Evolutionary conservation across 441 rosid genomes (phyloP).

Genomic region (Cnidoscolus chayamansa): DNA sequence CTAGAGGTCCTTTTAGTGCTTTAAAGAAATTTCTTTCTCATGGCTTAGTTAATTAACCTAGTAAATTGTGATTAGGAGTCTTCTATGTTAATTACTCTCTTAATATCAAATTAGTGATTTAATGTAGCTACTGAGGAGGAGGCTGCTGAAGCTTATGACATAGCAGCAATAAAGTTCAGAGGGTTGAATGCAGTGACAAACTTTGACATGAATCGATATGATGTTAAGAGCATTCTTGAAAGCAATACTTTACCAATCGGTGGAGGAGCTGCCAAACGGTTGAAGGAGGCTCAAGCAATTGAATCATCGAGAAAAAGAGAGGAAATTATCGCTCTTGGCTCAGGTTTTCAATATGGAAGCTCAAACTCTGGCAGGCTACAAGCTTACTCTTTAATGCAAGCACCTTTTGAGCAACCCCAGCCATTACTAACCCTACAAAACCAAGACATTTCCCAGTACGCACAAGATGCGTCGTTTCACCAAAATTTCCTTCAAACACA

Average conservation of each 20-base stretch:
- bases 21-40: too few species aligned
- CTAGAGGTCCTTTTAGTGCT: too few species aligned
- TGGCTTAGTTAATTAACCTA: too few species aligned
- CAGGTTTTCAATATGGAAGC: conserved; percentile 58
- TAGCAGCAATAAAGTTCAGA: conserved; percentile 91
- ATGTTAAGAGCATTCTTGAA: conserved; percentile 89
- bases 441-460: conserved; percentile 58
- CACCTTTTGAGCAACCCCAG: conserved; percentile 61
- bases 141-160: conserved; percentile 98
- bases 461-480: conserved; percentile 54
- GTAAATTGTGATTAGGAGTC: too few species aligned
- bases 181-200: conserved; percentile 95
- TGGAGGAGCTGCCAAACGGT: conserved; percentile 90
- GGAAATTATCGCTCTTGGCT: conserved; percentile 75
- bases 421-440: conserved; percentile 66
- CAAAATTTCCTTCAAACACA: conserved; percentile 69
- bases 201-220: conserved; percentile 92
- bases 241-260: conserved; percentile 90
- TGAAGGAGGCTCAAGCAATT: conserved; percentile 94
- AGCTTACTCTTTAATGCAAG: conserved; percentile 55
- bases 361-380: conserved; percentile 59
- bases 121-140: conserved; percentile 87
- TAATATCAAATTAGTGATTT: not conserved
- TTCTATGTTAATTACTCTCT: too few species aligned
- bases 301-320: conserved; percentile 81